Evolutionary conservation across 768 basidiomycete species (phyloP).

Genomic region (Tylopilus rubrobrunneus): DNA sequence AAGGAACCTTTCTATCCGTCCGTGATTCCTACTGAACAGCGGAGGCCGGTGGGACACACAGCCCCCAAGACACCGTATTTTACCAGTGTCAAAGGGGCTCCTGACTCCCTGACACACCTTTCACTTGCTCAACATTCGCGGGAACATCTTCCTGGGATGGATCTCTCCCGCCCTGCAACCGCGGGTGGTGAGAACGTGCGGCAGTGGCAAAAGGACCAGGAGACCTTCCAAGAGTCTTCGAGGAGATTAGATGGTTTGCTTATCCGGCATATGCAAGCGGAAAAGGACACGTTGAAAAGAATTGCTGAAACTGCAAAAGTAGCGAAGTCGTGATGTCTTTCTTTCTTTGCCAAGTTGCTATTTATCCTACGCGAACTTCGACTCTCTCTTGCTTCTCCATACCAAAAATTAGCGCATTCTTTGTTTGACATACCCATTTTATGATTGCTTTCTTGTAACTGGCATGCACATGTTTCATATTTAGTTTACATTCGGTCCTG

Average conservation of each 20-base stretch:
- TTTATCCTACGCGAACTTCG: slow-evolving; percentile 15
- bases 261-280: slow-evolving; percentile 76
- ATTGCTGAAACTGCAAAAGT: slow-evolving; percentile 54
- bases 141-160: slow-evolving; percentile 32
- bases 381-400: slow-evolving; percentile 8
- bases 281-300: slow-evolving; percentile 73
- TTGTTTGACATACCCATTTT: slow-evolving; percentile 26
- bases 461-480: slow-evolving; percentile 22
- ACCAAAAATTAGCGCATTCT: slow-evolving; percentile 11
- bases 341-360: neutral
- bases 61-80: slow-evolving; percentile 44
- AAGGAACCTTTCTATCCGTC: slow-evolving; percentile 35
- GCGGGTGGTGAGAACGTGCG: slow-evolving; percentile 22
- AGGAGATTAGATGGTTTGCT: slow-evolving; percentile 75
- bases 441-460: slow-evolving; percentile 23
- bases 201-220: slow-evolving; percentile 30
- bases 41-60: slow-evolving; percentile 52
- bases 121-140: slow-evolving; percentile 40
- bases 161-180: slow-evolving; percentile 12
- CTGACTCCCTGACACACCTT: slow-evolving; percentile 29
- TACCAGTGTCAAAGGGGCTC: slow-evolving; percentile 38
- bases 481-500: slow-evolving; percentile 12
- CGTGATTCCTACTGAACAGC: slow-evolving; percentile 35
- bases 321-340: slow-evolving; percentile 21
- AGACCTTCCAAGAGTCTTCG: slow-evolving; percentile 51